Evolutionary conservation across 2,329 filamentous ascomycete species (phyloP).

Genomic region (Xylaria multiplex): DNA sequence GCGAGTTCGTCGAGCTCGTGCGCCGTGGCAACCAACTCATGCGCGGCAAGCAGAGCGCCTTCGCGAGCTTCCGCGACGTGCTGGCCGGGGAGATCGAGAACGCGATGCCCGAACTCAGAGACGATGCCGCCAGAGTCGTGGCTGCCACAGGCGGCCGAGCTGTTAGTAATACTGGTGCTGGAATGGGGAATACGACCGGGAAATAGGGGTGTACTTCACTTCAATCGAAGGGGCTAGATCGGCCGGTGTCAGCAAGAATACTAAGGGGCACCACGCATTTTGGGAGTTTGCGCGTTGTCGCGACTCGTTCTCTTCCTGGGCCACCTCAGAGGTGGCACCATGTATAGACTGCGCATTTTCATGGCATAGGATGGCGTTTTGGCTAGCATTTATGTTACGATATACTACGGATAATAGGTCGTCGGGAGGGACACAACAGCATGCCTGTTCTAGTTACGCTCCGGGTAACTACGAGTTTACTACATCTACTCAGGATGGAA

Average conservation of each 20-base stretch:
- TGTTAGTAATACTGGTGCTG: neutral
- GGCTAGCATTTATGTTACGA: constrained; percentile 13
- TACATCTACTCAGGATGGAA: neutral
- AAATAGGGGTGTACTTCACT: neutral
- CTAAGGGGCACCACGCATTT: neutral
- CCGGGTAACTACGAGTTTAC: neutral
- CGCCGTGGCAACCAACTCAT: constrained; percentile 73
- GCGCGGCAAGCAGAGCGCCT: constrained; percentile 71
- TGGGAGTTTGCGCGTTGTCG: neutral
- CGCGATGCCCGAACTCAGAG: constrained; percentile 68
- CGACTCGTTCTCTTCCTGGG: neutral
- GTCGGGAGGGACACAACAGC: neutral
- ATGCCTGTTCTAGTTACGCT: neutral
- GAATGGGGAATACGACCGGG: neutral
- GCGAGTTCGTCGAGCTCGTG: constrained; percentile 77
- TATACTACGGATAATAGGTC: neutral
- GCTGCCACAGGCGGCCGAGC: constrained; percentile 53
- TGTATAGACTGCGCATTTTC: neutral
- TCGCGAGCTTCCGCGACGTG: constrained; percentile 68
- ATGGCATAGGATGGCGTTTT: constrained; percentile 23
- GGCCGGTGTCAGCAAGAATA: neutral
- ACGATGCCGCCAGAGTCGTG: constrained; percentile 63
- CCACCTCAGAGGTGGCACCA: neutral
- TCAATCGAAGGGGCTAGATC: no score
- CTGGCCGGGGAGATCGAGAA: constrained; percentile 67